Percentiles rank a stretch among this genome's conserved stretches.
phyloP scores from a whole-genome alignment of 116 monocot species.

The Papilionanthe hybrid region DNA sequence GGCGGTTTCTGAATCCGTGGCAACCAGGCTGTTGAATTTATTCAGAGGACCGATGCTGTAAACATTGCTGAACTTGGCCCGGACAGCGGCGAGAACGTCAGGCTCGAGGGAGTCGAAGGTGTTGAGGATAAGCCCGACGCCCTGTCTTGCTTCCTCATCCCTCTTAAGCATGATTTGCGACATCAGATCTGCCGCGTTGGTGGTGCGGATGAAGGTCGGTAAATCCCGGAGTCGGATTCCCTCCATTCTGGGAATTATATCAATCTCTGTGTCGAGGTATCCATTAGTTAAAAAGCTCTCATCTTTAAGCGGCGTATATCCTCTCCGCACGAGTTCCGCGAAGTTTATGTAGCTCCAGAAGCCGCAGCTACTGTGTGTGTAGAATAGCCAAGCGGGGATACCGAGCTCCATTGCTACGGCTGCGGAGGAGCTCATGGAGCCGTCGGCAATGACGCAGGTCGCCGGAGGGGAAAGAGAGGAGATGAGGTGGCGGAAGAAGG shows the following conservation, averaged over 20 bases:
- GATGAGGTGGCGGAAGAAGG: not conserved
- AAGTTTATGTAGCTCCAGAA: not conserved
- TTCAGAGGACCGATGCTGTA: conserved; percentile 1
- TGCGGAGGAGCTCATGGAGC: not conserved
- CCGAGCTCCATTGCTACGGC: not conserved
- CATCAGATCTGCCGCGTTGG: not conserved
- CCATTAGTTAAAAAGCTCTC: not conserved
- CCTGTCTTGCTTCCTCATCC: not conserved
- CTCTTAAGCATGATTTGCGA: not conserved
- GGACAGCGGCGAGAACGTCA: not conserved
- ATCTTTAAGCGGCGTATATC: conserved; percentile 19
- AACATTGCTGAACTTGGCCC: not conserved
- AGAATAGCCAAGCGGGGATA: not conserved
- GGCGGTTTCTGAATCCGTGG: not conserved
- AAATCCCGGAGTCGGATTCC: not conserved
- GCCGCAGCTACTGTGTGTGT: not conserved
- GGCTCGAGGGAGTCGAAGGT: conserved; percentile 5
- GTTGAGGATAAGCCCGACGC: conserved; percentile 5
- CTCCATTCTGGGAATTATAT: not conserved
- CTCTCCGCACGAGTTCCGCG: not conserved
- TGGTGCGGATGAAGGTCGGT: not conserved
- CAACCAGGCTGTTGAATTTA: not conserved
- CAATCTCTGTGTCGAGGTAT: not conserved
- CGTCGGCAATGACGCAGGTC: not conserved
- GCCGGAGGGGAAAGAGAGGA: not conserved